Conservation (phyloP, 106 monocot species). For the Iris macrosiphon region DNA sequence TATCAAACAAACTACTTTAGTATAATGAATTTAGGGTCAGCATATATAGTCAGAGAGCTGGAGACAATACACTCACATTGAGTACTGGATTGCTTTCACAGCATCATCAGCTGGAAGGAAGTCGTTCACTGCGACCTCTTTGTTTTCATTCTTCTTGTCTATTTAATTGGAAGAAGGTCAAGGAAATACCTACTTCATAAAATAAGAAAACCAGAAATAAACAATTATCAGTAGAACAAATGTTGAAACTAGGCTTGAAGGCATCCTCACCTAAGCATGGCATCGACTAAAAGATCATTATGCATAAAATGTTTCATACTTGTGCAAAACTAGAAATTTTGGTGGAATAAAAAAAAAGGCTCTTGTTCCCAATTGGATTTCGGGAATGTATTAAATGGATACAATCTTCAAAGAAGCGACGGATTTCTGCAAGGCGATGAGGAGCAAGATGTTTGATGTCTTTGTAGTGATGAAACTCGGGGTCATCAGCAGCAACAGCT, state of each 20-base stretch:
- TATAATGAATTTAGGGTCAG: neutral
- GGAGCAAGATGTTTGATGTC: constrained; percentile 72
- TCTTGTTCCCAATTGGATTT: too few relatives aligned
- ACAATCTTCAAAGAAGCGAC: constrained; percentile 86
- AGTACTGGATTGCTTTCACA: constrained; percentile 48
- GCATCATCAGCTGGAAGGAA: constrained; percentile 63
- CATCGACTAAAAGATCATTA: too few relatives aligned
- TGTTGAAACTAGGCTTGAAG: too few relatives aligned
- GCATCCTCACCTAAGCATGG: too few relatives aligned
- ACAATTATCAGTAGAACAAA: too few relatives aligned
- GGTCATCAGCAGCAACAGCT: constrained; percentile 71
- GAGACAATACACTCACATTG: constrained; percentile 31
- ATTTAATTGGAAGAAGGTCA: neutral
- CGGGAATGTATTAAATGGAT: constrained; percentile 15
- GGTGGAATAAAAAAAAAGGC: too few relatives aligned
- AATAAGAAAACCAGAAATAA: neutral
- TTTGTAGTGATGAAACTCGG: constrained; percentile 56
- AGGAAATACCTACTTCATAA: neutral
- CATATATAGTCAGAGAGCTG: neutral
- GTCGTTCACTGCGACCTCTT: constrained; percentile 61
- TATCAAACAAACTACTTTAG: neutral
- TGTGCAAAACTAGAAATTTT: too few relatives aligned
- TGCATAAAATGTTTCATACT: too few relatives aligned
- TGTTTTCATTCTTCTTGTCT: constrained; percentile 87
- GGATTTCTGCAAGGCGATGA: constrained; percentile 68